Evolutionary conservation across 768 basidiomycete species (phyloP), one percentile per base, ranked within the genome.

Genomic region (Rubroboletus satanas): DNA sequence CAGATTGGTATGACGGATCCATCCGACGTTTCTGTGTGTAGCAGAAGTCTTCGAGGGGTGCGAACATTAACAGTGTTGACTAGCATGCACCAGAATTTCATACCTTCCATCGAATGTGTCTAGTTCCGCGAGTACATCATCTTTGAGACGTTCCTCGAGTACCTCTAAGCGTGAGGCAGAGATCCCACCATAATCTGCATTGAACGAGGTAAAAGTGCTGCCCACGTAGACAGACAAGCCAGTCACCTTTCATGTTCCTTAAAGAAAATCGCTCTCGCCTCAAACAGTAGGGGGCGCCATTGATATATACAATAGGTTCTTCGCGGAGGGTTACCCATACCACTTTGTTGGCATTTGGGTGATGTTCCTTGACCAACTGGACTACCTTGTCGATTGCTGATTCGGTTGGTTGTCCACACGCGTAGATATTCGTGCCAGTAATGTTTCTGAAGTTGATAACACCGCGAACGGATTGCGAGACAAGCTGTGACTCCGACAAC

Each of bases 241-340:
- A 62, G 55, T 49, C 26, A 88, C 85, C 90, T 79, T 95, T 97
- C 86, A 98, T 93, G 66, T 99, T 98, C 42, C 97, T 78, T 31
- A 99, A 72, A 12, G 90, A 89, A 62, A 89, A 91, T 4, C 84
- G 81, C 65, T 96, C 92, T 54, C 93, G 76, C 56, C 96, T 79
- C 68, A 91, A 71, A 60, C 95, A 98, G 70, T 93, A 98, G 0
- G 94, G 92, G 17, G 85, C 82, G 31, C 95, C 95, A 64, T 98
- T 96, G 62, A 98, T 83, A 70, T 95, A 94, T 0, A 93, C 87
- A 39, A 95, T 81, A 1, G 93, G 93, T 64, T 93, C 90, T 65
- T 97, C 95, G 21, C 96, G 77, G n/a, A 99, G 73, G 15, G 92
- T 93, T 49, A 98, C 82, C 97, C 96, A 98, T 18, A 91, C 77